phyloP scores from a whole-genome alignment of 1,139 yeast genomes.

The Arxiozyma slooffiae region DNA sequence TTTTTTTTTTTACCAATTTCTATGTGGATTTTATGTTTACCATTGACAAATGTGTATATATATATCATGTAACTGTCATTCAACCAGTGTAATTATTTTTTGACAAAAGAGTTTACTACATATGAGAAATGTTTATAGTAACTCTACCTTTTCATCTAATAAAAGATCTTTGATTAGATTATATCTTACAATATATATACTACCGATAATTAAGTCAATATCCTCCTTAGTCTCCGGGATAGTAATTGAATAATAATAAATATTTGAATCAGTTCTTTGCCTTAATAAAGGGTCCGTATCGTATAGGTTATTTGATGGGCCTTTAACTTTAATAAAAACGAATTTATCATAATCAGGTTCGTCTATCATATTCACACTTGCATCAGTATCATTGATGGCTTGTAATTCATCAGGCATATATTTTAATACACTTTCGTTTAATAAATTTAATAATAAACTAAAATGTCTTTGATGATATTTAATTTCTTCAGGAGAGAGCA shows the following conservation, averaged over 20 bases:
- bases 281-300: constrained; percentile 30
- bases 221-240: constrained; percentile 39
- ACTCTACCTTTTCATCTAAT: constrained; percentile 20
- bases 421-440: constrained; percentile 56
- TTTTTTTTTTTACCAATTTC: not conserved
- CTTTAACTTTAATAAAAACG: constrained; percentile 57
- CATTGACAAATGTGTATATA: not conserved
- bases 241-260: constrained; percentile 23
- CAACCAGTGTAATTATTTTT: not conserved
- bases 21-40: no score
- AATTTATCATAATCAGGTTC: constrained; percentile 67
- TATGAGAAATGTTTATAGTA: constrained; percentile 17
- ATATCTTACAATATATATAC: constrained; percentile 70
- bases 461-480: constrained; percentile 59
- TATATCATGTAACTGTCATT: not conserved
- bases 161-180: constrained; percentile 31
- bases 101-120: not conserved
- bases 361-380: constrained; percentile 69
- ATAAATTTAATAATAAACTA: constrained; percentile 52
- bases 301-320: constrained; percentile 21
- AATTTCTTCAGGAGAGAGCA: constrained; percentile 51
- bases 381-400: constrained; percentile 66
- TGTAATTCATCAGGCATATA: constrained; percentile 61
- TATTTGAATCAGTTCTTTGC: constrained; percentile 17
- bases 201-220: constrained; percentile 52